phyloP scores from a whole-genome alignment of 1,284 basidiomycete species.

The Papiliotrema terrestris region DNA sequence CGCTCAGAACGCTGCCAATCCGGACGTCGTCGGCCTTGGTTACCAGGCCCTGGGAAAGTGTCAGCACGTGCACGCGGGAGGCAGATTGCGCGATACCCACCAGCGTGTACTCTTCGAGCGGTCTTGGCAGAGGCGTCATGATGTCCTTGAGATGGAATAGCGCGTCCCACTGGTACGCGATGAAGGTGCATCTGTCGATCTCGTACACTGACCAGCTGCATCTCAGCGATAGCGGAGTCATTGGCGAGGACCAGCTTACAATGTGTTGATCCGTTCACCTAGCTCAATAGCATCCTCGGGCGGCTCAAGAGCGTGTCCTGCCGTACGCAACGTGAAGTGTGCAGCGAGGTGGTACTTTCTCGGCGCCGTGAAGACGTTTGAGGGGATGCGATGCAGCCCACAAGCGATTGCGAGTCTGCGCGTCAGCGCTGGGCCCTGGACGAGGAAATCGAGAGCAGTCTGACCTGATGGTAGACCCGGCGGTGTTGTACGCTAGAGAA shows the following conservation, averaged over 20 bases:
- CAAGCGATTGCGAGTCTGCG: conserved; percentile 25
- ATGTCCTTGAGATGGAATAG: conserved; percentile 26
- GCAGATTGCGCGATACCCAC: not conserved
- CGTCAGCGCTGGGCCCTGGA: not conserved
- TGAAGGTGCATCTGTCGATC: conserved; percentile 28
- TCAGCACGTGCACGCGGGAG: not conserved
- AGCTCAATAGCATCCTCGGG: conserved; percentile 25
- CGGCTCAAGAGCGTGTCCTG: conserved; percentile 18
- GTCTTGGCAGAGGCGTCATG: conserved; percentile 31
- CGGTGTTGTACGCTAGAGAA: conserved; percentile 24
- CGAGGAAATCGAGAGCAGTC: not conserved
- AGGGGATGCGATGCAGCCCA: conserved; percentile 26
- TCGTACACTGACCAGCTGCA: conserved; percentile 35
- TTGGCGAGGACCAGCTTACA: conserved; percentile 8
- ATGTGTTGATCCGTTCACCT: conserved; percentile 25
- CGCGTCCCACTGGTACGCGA: conserved; percentile 32
- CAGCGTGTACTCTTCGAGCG: conserved; percentile 22
- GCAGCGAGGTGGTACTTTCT: conserved; percentile 16
- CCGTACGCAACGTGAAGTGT: conserved; percentile 19
- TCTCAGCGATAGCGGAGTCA: not conserved
- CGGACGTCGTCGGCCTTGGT: conserved; percentile 20
- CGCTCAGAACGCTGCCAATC: conserved; percentile 12
- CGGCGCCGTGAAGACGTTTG: conserved; percentile 14
- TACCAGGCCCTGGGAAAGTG: conserved; percentile 12
- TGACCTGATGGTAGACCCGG: conserved; percentile 18